phyloP scores from a whole-genome alignment of 768 basidiomycete species.

The Collybia sordida region DNA sequence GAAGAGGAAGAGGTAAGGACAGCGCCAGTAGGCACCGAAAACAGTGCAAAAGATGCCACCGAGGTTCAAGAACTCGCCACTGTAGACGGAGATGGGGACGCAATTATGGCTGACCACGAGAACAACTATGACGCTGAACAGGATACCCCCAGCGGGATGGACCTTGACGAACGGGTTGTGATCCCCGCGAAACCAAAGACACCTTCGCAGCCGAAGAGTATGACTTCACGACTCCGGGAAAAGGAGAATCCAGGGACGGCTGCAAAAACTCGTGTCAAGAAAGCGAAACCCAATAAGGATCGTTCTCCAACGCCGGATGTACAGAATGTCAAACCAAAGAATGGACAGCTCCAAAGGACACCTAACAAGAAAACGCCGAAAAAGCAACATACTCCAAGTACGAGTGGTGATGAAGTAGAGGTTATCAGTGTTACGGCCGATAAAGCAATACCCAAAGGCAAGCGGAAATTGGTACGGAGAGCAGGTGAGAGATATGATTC shows the following conservation, averaged over 20 bases:
- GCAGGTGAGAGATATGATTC: slow-evolving; percentile 9
- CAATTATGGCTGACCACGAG: slow-evolving; percentile 1
- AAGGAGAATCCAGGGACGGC: slow-evolving; percentile 13
- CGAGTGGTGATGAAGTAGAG: slow-evolving; percentile 14
- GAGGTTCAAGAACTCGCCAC: slow-evolving; percentile 26
- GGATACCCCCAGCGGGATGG: not conserved
- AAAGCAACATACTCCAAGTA: not conserved
- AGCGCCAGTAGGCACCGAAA: slow-evolving; percentile 26
- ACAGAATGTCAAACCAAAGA: slow-evolving; percentile 8
- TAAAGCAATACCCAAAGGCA: slow-evolving; percentile 7
- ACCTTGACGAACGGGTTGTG: slow-evolving; percentile 4
- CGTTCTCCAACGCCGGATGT: slow-evolving; percentile 7
- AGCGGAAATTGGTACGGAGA: slow-evolving; percentile 14
- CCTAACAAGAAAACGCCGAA: slow-evolving; percentile 6
- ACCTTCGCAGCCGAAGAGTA: slow-evolving; percentile 12
- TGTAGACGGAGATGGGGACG: slow-evolving; percentile 9
- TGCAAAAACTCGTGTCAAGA: slow-evolving; percentile 18
- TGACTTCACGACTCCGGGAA: slow-evolving; percentile 16
- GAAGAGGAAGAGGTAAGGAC: slow-evolving; percentile 7
- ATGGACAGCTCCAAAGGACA: slow-evolving; percentile 2
- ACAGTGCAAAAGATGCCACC: slow-evolving; percentile 22
- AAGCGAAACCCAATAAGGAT: slow-evolving; percentile 12
- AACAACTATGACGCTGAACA: slow-evolving; percentile 1
- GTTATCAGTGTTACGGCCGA: slow-evolving; percentile 6
- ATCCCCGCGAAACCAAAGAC: slow-evolving; percentile 5